A percentile compares a stretch with the other conserved stretches of the same genome.
Conservation (phyloP, 2,329 filamentous ascomycete genomes). For the Diaporthe humulicola region DNA sequence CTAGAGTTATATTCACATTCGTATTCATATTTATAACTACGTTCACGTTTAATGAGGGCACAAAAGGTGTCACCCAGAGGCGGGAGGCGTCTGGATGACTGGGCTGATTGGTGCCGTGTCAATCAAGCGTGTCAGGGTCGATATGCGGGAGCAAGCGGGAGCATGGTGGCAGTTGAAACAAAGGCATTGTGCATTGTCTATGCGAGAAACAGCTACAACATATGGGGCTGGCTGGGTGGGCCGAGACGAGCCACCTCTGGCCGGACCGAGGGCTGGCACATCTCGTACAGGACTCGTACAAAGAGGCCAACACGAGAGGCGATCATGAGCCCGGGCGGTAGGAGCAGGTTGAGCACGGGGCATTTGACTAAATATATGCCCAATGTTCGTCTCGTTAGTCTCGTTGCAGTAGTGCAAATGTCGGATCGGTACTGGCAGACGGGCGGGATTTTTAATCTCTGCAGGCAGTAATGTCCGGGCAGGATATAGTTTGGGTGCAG, state of each 20-base stretch:
- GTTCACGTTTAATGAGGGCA: not conserved
- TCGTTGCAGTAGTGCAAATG: constrained; percentile 13
- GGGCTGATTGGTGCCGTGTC: not conserved
- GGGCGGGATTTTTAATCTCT: constrained; percentile 18
- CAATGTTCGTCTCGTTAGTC: constrained; percentile 6
- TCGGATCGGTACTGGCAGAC: not conserved
- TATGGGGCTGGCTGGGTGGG: not conserved
- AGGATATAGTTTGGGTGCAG: constrained; percentile 28
- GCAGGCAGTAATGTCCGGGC: constrained; percentile 14
- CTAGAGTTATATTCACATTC: not conserved
- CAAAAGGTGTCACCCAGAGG: not conserved
- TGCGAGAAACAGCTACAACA: not conserved
- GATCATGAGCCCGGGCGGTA: not conserved
- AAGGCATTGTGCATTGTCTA: constrained; percentile 14
- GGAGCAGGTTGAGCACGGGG: constrained; percentile 8
- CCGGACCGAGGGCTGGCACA: not conserved
- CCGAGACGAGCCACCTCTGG: not conserved
- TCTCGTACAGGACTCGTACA: not conserved
- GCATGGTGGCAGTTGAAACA: constrained; percentile 4
- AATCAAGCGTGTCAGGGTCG: not conserved
- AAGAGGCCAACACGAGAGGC: constrained; percentile 7
- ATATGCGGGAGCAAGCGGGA: not conserved
- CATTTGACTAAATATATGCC: constrained; percentile 20
- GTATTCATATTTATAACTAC: not conserved
- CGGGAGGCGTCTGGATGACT: not conserved